Evolutionary conservation across 1,284 basidiomycete species (phyloP).

Genomic region (Rhodotorula glutinis): DNA sequence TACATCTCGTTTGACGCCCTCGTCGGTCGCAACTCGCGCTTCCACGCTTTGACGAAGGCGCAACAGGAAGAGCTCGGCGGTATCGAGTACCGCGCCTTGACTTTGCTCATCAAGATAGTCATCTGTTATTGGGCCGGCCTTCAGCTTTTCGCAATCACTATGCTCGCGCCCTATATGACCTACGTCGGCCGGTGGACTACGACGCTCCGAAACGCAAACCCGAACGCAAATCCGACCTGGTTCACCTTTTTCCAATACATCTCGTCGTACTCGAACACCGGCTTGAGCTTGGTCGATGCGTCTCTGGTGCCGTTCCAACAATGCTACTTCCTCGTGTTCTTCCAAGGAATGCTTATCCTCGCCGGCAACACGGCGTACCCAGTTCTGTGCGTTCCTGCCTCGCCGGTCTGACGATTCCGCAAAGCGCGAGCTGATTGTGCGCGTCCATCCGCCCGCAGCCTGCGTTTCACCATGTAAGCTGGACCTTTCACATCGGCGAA

Average conservation of each 20-base stretch:
- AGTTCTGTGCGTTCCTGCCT: constrained; percentile 56
- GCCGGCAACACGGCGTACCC: constrained; percentile 84
- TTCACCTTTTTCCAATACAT: constrained; percentile 81
- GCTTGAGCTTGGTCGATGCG: constrained; percentile 70
- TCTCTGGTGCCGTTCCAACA: constrained; percentile 84
- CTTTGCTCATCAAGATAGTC: constrained; percentile 43
- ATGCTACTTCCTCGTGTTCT: constrained; percentile 75
- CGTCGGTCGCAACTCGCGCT: constrained; percentile 84
- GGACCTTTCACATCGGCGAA: too few species aligned
- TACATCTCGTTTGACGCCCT: constrained; percentile 83
- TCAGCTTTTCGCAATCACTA: constrained; percentile 64
- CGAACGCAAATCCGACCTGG: constrained; percentile 52
- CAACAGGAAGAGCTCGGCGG: constrained; percentile 90
- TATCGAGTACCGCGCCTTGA: constrained; percentile 70
- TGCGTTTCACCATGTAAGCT: constrained; percentile 57
- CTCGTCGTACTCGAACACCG: constrained; percentile 86
- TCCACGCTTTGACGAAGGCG: constrained; percentile 71
- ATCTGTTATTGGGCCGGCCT: constrained; percentile 62
- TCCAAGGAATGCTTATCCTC: constrained; percentile 64
- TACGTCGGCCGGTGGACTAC: constrained; percentile 4
- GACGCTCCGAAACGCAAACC: constrained; percentile 11
- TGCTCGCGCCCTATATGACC: constrained; percentile 74
- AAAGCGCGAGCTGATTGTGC: too few species aligned
- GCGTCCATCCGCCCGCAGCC: too few species aligned
- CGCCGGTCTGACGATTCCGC: too few species aligned